phyloP scores from a whole-genome alignment of 2,329 filamentous ascomycete genomes.

The Cladophialophora bantiana region DNA sequence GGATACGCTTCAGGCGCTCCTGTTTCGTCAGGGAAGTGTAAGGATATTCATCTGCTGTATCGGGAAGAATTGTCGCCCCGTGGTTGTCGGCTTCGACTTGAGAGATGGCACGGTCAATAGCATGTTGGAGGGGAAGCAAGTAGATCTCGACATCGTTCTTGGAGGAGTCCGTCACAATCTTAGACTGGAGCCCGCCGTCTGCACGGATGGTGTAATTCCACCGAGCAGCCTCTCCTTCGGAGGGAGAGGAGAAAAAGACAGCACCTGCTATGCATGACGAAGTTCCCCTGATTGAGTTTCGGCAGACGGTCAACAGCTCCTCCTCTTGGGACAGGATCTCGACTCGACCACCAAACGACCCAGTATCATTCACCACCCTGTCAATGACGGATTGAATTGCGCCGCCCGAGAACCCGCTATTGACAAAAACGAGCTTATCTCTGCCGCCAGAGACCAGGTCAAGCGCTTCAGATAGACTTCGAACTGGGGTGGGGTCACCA shows the following conservation, averaged over 20 bases:
- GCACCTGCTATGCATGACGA: conserved; percentile 76
- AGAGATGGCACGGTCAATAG: conserved; percentile 75
- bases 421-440: conserved; percentile 77
- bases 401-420: conserved; percentile 73
- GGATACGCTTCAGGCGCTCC: conserved; percentile 70
- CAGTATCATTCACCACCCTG: conserved; percentile 65
- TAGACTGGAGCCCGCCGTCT: conserved; percentile 72
- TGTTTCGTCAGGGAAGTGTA: conserved; percentile 75
- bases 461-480: conserved; percentile 70
- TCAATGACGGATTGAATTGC: conserved; percentile 76
- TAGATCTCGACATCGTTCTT: conserved; percentile 81
- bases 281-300: conserved; percentile 69
- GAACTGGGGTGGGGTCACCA: conserved; percentile 66
- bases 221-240: conserved; percentile 67
- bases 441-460: conserved; percentile 63
- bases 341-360: conserved; percentile 62
- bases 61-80: conserved; percentile 51
- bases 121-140: conserved; percentile 77
- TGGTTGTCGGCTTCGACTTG: conserved; percentile 55
- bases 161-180: conserved; percentile 68
- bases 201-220: conserved; percentile 90
- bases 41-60: conserved; percentile 67
- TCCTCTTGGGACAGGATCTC: conserved; percentile 61
- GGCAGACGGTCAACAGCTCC: conserved; percentile 69
- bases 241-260: conserved; percentile 77